phyloP scores from a whole-genome alignment of 768 basidiomycete genomes.

The Mycena vulgaris region DNA sequence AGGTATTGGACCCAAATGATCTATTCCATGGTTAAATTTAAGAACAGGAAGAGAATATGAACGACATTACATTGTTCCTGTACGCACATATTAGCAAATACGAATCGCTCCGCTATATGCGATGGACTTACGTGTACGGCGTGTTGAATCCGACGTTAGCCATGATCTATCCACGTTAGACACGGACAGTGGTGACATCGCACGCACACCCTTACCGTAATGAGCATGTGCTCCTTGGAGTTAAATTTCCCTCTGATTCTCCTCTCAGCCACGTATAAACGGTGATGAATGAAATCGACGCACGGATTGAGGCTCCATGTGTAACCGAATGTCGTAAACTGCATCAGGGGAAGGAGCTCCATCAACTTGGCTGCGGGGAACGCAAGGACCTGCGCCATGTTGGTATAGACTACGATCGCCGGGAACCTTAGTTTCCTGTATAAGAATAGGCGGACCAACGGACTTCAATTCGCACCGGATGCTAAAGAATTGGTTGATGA shows the following conservation, averaged over 20 bases:
- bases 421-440: too few species aligned
- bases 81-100: conserved; percentile 25
- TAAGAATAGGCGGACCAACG: too few species aligned
- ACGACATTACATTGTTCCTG: conserved; percentile 28
- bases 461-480: too few species aligned
- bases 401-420: not conserved
- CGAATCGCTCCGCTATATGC: too few species aligned
- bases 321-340: conserved; percentile 63
- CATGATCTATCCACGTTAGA: conserved; percentile 55
- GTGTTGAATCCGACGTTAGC: conserved; percentile 61
- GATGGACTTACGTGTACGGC: conserved; percentile 64
- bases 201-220: too few species aligned
- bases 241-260: conserved; percentile 73
- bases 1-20: conserved; percentile 70
- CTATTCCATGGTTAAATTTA: too few species aligned
- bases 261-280: not conserved
- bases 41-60: too few species aligned
- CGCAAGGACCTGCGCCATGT: conserved; percentile 65
- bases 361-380: conserved; percentile 61
- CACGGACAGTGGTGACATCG: too few species aligned
- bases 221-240: conserved; percentile 76
- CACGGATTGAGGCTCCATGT: conserved; percentile 63
- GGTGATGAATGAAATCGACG: conserved; percentile 27
- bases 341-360: conserved; percentile 42
- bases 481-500: conserved; percentile 51